Evolutionary conservation across 2,329 filamentous ascomycete species (phyloP), one percentile per base, ranked within the genome.

Genomic region (Aspergillus versicolor): DNA sequence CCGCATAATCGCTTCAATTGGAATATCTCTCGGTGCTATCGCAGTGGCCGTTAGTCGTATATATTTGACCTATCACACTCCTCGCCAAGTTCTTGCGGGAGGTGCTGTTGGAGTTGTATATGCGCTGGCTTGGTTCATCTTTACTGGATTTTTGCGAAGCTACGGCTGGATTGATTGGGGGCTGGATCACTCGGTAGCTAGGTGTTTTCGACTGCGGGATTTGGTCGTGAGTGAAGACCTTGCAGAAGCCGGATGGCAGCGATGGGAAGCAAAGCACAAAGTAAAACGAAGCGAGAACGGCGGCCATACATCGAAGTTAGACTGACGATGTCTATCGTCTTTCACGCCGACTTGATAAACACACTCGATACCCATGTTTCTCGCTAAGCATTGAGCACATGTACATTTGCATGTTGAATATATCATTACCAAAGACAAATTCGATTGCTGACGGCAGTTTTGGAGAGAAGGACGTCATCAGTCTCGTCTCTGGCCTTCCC

Each of bases 61-160:
- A 44, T 99, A 99, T 71, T 79, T 99, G 60, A 91, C 88, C 73
- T 99, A 99, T 71, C 94, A 99, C 75, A 97, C 93, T 0, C 81
- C 85, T 38, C 87, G 82, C 68, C 94, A 99, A 78, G 94, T 99
- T 9, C 67, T 91, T n/a, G 90, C 88, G 1, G 94, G 94, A 2
- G 85, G 82, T 63, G 77, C 75, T 9, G 90, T 90, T 1, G 94
- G 94, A 0, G 77, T 83, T 1, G 68, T 84, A 1, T 91, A 88
- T 66, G 92, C 90, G 0, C 67, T 90, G 2, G 81, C 77, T 1
- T 99, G 94, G 94, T 99, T 96, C 69, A 71, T 77, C 1, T 78
- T 87, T 49, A 95, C 90, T 3, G 81, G 81, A n/a, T 73, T 84
- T 49, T 72, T 90, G 61, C 82, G 94, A 61, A 78, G 82, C 62